Percentiles rank a stretch among this genome's conserved stretches.
Evolutionary conservation across 371 early-diverging fungal species (phyloP).

Genomic region (Mucor velutinosus): DNA sequence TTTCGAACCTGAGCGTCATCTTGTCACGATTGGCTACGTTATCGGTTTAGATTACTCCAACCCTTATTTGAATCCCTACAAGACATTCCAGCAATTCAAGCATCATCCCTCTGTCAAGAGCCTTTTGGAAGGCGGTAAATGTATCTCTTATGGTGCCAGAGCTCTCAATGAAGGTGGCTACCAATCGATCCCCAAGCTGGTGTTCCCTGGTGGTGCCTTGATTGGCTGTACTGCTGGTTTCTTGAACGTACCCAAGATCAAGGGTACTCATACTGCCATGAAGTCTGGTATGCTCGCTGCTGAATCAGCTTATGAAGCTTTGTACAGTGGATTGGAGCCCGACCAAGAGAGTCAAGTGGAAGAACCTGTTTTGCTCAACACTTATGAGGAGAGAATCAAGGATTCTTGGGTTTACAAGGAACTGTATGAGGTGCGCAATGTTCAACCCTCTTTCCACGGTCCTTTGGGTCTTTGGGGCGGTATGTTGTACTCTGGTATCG

Average conservation of each 20-base stretch:
- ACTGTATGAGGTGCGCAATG: constrained; percentile 88
- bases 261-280: constrained; percentile 99
- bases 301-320: constrained; percentile 78
- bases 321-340: constrained; percentile 48
- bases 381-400: constrained; percentile 83
- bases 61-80: constrained; percentile 94
- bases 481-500: constrained; percentile 86
- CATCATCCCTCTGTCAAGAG: constrained; percentile 86
- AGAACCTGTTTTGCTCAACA: constrained; percentile 52
- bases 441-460: constrained; percentile 92
- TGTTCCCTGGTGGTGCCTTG: constrained; percentile 96
- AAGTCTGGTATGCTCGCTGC: constrained; percentile 92
- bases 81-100: constrained; percentile 96
- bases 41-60: constrained; percentile 94
- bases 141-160: constrained; percentile 94
- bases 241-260: constrained; percentile 97
- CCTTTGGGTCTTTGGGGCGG: constrained; percentile 91
- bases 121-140: constrained; percentile 90
- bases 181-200: constrained; percentile 92
- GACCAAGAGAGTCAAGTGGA: constrained; percentile 23
- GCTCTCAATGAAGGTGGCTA: constrained; percentile 96
- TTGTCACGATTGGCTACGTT: constrained; percentile 88
- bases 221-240: constrained; percentile 98
- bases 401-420: constrained; percentile 94
- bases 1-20: constrained; percentile 77